Conservation (phyloP, 2,329 filamentous ascomycete species). For the Aspergillus sp. region DNA sequence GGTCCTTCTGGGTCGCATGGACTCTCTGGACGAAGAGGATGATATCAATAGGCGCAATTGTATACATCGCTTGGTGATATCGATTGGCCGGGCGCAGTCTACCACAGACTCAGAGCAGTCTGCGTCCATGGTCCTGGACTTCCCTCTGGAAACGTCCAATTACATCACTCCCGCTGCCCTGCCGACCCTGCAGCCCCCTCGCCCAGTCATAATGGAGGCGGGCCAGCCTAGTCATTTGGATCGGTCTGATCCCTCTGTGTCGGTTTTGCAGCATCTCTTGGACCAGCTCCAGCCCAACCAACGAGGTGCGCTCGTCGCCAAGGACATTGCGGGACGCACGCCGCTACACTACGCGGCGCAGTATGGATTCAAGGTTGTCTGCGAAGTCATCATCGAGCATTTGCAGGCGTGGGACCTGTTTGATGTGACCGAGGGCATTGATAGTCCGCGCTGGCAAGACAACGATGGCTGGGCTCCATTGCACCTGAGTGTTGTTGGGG, state of each 20-base stretch:
- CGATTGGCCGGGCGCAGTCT: slow-evolving; percentile 75
- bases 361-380: slow-evolving; percentile 90
- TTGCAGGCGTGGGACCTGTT: slow-evolving; percentile 91
- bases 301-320: slow-evolving; percentile 64
- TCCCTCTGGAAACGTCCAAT: slow-evolving; percentile 60
- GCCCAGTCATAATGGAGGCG: slow-evolving; percentile 67
- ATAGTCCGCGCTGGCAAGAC: slow-evolving; percentile 87
- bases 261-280: slow-evolving; percentile 64
- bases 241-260: slow-evolving; percentile 73
- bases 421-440: slow-evolving; percentile 79
- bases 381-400: slow-evolving; percentile 79
- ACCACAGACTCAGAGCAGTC: slow-evolving; percentile 56
- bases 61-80: slow-evolving; percentile 87
- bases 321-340: slow-evolving; percentile 77
- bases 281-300: slow-evolving; percentile 70
- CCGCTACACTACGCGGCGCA: slow-evolving; percentile 93
- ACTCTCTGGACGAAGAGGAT: slow-evolving; percentile 77
- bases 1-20: slow-evolving; percentile 68
- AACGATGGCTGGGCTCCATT: slow-evolving; percentile 86
- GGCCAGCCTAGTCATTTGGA: slow-evolving; percentile 61
- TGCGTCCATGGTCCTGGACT: slow-evolving; percentile 53
- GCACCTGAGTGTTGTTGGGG: slow-evolving; percentile 88
- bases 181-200: slow-evolving; percentile 62
- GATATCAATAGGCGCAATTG: slow-evolving; percentile 95
- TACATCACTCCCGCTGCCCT: slow-evolving; percentile 79